phyloP scores from a whole-genome alignment of 1,139 yeast species.

The Wickerhamomyces sp. region DNA sequence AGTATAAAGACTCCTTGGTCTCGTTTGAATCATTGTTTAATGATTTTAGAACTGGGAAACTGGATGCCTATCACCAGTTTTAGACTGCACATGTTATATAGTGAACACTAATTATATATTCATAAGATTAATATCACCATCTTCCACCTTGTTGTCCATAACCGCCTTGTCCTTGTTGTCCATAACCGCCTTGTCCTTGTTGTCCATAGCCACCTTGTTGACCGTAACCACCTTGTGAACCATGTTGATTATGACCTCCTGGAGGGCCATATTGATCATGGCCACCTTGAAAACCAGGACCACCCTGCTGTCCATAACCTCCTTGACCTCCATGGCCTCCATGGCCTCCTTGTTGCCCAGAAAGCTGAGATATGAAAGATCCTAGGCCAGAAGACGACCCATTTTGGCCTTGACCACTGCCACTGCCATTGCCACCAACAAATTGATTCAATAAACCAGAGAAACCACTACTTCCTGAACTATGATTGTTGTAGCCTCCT shows the following conservation, averaged over 20 bases:
- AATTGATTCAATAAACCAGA: slow-evolving; percentile 3
- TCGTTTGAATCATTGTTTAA: slow-evolving; percentile 18
- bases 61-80: slow-evolving; percentile 7
- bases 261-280: not conserved
- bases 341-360: not conserved
- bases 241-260: no score
- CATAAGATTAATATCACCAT: not conserved
- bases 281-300: not conserved
- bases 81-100: not conserved
- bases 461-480: slow-evolving; percentile 5
- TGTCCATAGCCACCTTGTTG: not conserved
- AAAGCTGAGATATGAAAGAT: no score
- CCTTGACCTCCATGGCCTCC: slow-evolving; percentile 1
- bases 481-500: slow-evolving; percentile 1
- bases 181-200: not conserved
- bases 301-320: no score
- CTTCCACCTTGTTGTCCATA: slow-evolving; percentile 2
- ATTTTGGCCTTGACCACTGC: slow-evolving; percentile 5
- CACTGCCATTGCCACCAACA: slow-evolving; percentile 21
- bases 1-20: slow-evolving; percentile 14
- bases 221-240: slow-evolving; percentile 2
- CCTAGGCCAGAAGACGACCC: no score
- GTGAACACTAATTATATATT: not conserved
- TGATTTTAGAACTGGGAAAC: slow-evolving; percentile 13
- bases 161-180: slow-evolving; percentile 1